Evolutionary conservation across 306 rosid genomes (phyloP).

Genomic region (Vachellia collinsii): DNA sequence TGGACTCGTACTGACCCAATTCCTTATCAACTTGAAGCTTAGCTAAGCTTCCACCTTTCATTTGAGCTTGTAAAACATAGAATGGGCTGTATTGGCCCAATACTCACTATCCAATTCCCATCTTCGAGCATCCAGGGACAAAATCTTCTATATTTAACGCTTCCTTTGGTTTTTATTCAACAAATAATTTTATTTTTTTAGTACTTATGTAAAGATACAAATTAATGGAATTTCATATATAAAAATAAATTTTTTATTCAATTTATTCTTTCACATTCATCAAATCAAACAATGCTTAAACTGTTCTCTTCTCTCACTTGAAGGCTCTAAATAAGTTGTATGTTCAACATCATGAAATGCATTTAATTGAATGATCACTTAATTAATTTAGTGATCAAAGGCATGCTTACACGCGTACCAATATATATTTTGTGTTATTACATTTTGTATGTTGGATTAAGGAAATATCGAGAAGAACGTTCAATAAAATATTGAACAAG

Average conservation of each 20-base stretch:
- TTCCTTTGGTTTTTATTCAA: too few relatives aligned
- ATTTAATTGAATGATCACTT: too few relatives aligned
- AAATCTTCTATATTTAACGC: background rate
- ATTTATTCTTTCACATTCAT: background rate
- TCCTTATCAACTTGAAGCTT: too few relatives aligned
- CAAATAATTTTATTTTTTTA: too few relatives aligned
- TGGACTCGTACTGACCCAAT: too few relatives aligned
- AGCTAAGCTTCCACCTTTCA: background rate
- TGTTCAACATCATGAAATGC: background rate
- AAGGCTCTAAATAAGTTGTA: background rate
- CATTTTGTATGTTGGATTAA: too few relatives aligned
- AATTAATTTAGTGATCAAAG: too few relatives aligned
- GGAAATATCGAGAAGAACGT: too few relatives aligned
- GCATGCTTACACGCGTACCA: background rate
- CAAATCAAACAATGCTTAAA: background rate
- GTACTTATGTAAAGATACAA: background rate
- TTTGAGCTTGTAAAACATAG: background rate
- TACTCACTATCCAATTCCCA: background rate
- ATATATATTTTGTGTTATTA: too few relatives aligned
- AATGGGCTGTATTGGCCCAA: background rate
- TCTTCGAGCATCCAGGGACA: background rate
- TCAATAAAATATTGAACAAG: too few relatives aligned
- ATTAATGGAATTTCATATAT: background rate
- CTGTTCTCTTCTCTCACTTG: background rate
- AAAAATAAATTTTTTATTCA: background rate